Conservation (phyloP, 345 rosid genomes). For the Orychophragmus violaceus region DNA sequence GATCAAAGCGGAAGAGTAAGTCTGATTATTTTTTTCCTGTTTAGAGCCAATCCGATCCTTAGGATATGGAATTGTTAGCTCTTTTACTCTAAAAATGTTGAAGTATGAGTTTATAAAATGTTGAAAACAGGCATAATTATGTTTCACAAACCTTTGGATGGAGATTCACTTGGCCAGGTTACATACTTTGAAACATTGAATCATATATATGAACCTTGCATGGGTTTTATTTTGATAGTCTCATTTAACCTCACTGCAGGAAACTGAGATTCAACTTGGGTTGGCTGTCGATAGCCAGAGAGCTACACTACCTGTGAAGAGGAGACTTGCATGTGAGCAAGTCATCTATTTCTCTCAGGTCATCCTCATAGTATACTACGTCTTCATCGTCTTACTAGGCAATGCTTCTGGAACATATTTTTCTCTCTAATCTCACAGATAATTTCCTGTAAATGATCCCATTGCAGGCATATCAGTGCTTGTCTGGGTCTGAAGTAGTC, state of each 20-base stretch:
- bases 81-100: neutral
- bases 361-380: neutral
- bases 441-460: neutral
- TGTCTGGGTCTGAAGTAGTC: constrained; percentile 47
- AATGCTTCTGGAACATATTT: neutral
- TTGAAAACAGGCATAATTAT: constrained; percentile 39
- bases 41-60: too few species aligned
- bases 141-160: constrained; percentile 56
- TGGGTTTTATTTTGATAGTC: neutral
- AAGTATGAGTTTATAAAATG: neutral
- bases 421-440: neutral
- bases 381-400: neutral
- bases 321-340: constrained; percentile 89
- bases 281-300: constrained; percentile 84
- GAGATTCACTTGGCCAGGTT: constrained; percentile 95
- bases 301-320: constrained; percentile 77
- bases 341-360: constrained; percentile 77
- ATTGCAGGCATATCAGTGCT: constrained; percentile 61
- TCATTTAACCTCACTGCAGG: constrained; percentile 37
- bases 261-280: constrained; percentile 94
- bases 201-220: neutral
- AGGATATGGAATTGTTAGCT: neutral
- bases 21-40: too few species aligned
- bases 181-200: neutral
- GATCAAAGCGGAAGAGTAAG: constrained; percentile 72